Evolutionary conservation across 345 rosid genomes (phyloP), one percentile per base, ranked within the genome.

Genomic region (Trapa bicornis): DNA sequence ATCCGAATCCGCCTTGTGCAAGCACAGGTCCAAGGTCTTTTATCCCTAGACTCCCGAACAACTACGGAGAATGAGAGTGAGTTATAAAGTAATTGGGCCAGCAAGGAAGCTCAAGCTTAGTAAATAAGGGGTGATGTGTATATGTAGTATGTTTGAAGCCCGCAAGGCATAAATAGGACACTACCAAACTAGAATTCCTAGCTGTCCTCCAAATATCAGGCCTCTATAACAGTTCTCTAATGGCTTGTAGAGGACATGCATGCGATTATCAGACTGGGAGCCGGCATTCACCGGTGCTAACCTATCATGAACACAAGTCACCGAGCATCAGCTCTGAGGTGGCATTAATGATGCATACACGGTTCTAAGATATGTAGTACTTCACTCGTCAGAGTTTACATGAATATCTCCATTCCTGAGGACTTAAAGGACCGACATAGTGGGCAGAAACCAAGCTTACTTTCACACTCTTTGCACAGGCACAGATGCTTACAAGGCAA

Each of bases 381-480:
- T 32, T 58, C 22, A 54, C 35, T 5, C 6, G 22, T n/a, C 9
- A 22, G 5, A 16, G 3, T 12, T 6, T 43, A 65, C 93, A 91
- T 77, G 62, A 80, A 86, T 54, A 92, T 92, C 83, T 92, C 94
- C 84, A 87, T 79, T 17, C 90, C 89, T 50, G 75, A 58, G 69
- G 81, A 78, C 87, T 89, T 92, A 1, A 87, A 84, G 6, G 86
- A 78, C 65, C 82, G 85, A 77, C 98, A 92, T 68, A 92, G 64
- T 42, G 98, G 98, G 67, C 98, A 92, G 67, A 80, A 82, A 71
- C 84, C 85, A 74, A 89, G 80, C 87, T 84, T 86, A 67, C 86
- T 85, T 75, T 86, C 98, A 73, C 96, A 92, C 64, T 81, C 87
- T 76, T 84, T 92, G 52, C 73, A 64, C 43, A 50, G 48, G 60